Conservation (phyloP, 2,329 filamentous ascomycete genomes). For the Beauveria sp. region DNA sequence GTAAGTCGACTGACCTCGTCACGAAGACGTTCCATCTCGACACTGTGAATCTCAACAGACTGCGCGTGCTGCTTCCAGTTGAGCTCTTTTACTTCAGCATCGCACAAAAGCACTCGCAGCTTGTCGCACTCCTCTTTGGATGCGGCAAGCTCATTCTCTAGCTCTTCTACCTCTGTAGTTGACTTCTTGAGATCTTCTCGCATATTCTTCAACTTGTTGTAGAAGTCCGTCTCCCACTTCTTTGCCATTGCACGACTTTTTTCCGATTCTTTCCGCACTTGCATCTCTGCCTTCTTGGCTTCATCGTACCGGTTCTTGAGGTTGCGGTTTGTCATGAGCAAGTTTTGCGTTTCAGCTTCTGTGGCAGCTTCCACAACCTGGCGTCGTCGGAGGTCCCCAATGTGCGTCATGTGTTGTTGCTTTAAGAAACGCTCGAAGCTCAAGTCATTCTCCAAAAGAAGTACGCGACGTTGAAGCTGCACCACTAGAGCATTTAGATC, state of each 20-base stretch:
- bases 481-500: constrained; percentile 34
- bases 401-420: constrained; percentile 73
- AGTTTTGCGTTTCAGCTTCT: constrained; percentile 74
- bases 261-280: constrained; percentile 64
- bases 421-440: constrained; percentile 80
- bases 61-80: constrained; percentile 56
- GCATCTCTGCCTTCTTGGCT: constrained; percentile 60
- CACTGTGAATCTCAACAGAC: constrained; percentile 51
- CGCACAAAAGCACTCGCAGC: constrained; percentile 57
- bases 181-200: constrained; percentile 64
- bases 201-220: constrained; percentile 55
- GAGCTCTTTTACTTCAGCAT: constrained; percentile 61
- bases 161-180: constrained; percentile 46
- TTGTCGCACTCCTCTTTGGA: constrained; percentile 55
- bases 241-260: constrained; percentile 65
- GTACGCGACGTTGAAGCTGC: constrained; percentile 64
- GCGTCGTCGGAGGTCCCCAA: constrained; percentile 67
- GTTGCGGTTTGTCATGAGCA: constrained; percentile 68
- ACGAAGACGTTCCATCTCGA: constrained; percentile 53
- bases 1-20: constrained; percentile 52
- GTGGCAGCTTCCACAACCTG: constrained; percentile 70
- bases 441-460: constrained; percentile 69
- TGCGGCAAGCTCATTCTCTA: constrained; percentile 51
- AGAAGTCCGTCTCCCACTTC: constrained; percentile 69
- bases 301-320: constrained; percentile 67